These are phyloP conservation scores for Capsicum pubescens DNA, from an alignment of 257 asterid species.

Conservation along the genomic window DNA sequence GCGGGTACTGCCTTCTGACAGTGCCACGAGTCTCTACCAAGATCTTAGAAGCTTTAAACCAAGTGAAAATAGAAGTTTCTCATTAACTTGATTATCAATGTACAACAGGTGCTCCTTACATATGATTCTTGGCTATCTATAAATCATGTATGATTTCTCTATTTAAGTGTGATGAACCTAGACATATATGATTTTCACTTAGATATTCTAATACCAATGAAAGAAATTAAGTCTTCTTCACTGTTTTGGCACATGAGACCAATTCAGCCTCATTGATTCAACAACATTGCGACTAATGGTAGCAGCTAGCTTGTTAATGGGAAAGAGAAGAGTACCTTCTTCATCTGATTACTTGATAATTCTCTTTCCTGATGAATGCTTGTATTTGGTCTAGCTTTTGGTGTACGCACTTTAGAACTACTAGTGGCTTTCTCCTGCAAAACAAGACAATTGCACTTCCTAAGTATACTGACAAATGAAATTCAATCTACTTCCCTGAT, in stretches of 20 bases:
- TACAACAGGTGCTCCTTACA: not conserved
- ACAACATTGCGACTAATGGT: not conserved
- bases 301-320: not conserved
- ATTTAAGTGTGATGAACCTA: not conserved
- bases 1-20: not conserved
- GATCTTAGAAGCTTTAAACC: not conserved
- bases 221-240: slow-evolving; percentile 13
- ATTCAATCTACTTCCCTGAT: not conserved
- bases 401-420: slow-evolving; percentile 36
- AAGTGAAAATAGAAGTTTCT: not conserved
- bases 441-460: not conserved
- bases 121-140: not conserved
- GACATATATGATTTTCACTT: not conserved
- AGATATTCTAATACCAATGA: not conserved
- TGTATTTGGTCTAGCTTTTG: slow-evolving; percentile 42
- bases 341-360: slow-evolving; percentile 40
- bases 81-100: not conserved
- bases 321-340: slow-evolving; percentile 51
- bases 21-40: not conserved
- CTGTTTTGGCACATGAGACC: not conserved
- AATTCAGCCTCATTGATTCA: slow-evolving; percentile 8
- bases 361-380: slow-evolving; percentile 42
- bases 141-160: not conserved
- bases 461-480: not conserved
- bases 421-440: slow-evolving; percentile 59